phyloP scores from a whole-genome alignment of 2,329 filamentous ascomycete species.

The Alternaria ethzedia region DNA sequence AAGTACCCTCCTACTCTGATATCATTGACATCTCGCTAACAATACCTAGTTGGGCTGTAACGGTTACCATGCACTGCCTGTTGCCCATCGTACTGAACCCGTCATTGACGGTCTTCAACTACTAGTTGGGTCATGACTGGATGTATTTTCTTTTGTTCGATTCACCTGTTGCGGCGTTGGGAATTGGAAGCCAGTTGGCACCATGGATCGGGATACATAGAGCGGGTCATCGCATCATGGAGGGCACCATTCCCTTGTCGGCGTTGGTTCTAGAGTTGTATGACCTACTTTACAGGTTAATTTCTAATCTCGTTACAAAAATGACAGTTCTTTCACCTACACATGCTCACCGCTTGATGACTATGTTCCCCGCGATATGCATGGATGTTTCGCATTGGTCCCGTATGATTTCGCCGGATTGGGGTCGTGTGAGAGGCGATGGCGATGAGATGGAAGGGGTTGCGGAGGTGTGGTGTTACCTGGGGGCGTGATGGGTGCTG shows the following conservation, averaged over 20 bases:
- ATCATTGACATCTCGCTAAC: constrained; percentile 1
- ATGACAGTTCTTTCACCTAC: neutral
- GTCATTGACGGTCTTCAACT: constrained; percentile 77
- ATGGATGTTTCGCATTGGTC: neutral
- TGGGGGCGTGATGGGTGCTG: neutral
- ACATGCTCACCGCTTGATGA: neutral
- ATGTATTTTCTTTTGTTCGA: constrained; percentile 8
- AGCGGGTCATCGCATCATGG: constrained; percentile 7
- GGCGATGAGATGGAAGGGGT: neutral
- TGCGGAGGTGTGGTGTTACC: neutral
- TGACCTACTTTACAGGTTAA: constrained; percentile 5
- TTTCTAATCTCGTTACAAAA: constrained; percentile 9
- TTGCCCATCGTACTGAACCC: constrained; percentile 75
- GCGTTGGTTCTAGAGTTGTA: constrained; percentile 2
- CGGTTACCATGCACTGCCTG: constrained; percentile 70
- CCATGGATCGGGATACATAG: constrained; percentile 5
- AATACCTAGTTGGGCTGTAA: constrained; percentile 61
- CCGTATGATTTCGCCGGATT: neutral
- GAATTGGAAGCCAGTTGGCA: constrained; percentile 15
- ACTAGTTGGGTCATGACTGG: constrained; percentile 51
- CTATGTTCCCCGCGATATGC: neutral
- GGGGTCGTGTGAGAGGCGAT: neutral
- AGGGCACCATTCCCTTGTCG: constrained; percentile 1
- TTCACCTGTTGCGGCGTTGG: constrained; percentile 2
- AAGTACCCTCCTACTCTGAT: constrained; percentile 1